phyloP scores from a whole-genome alignment of 1,139 yeast species.

The Debaryomyces nepalensis region DNA sequence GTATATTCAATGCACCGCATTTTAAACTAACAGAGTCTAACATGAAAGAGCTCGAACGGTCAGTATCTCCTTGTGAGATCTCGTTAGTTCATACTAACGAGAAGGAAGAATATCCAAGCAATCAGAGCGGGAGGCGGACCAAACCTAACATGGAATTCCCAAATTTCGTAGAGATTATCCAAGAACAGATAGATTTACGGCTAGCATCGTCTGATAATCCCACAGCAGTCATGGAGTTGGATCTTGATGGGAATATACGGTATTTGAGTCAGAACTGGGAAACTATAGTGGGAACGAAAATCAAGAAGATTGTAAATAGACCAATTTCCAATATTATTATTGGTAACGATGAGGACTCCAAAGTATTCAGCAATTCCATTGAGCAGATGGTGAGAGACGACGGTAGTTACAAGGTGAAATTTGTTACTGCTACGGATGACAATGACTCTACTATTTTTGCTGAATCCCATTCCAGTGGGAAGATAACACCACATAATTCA shows the following conservation, averaged over 20 bases:
- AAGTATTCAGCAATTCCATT: conserved; percentile 72
- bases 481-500: conserved; percentile 35
- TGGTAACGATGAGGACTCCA: conserved; percentile 66
- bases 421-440: conserved; percentile 60
- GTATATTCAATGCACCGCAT: conserved; percentile 28
- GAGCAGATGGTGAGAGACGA: conserved; percentile 75
- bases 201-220: conserved; percentile 71
- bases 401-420: conserved; percentile 76
- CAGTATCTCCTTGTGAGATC: conserved; percentile 36
- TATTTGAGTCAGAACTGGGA: conserved; percentile 82
- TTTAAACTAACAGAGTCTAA: conserved; percentile 30
- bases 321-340: conserved; percentile 69
- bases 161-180: conserved; percentile 29
- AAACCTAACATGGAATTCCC: conserved; percentile 17
- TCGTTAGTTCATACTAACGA: conserved; percentile 10
- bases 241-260: conserved; percentile 75
- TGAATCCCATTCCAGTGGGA: conserved; percentile 23
- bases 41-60: conserved; percentile 30
- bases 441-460: conserved; percentile 11
- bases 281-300: conserved; percentile 67
- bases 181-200: conserved; percentile 51
- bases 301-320: conserved; percentile 55
- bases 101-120: background rate
- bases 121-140: conserved; percentile 4
- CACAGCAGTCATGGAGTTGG: conserved; percentile 85